Base-by-base conservation (phyloP, 164 flowering plant genomes). In the Vitis labrusca region DNA sequence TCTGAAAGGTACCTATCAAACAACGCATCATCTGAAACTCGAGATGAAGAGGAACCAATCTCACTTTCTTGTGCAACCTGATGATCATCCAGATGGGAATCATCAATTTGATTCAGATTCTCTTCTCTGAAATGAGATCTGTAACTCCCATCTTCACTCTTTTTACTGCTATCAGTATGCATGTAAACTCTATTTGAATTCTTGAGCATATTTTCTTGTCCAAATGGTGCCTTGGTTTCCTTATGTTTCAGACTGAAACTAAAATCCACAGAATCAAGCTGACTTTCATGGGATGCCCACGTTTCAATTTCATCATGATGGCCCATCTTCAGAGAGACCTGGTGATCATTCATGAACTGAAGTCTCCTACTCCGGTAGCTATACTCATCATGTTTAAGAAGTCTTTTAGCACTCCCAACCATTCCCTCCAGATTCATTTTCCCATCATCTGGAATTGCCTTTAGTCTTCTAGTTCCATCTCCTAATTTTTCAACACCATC, bases 1-100 rank as follows among this genome's bases (percentile, higher is more conserved):
- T 92, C 88, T 27, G 76, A 69, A 29, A 94, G 80, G 75, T 79
- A 84, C 69, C 69, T 76, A 71, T 83, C 83, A 69, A 92, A 89
- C 54, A 76, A 53, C 61, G 82, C 76, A 82, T 94, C 98, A 64
- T 83, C 85, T 12, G 83, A 78, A 57, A 86, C 49, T 54, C 50
- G 78, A 70, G 92, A 81, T 50, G 85, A 77, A 53, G 82, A 65
- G 10, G 81, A 67, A 63, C 68, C 76, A 61, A 68, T 61, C 27
- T 71, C 84, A 68, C 27, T 69, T 54, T 79, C 78, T 11, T 19
- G 8, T 52, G 65, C 37, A 76, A 67, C 67, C 52, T 57, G 69
- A 2, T 66, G 57, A 61, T 65, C 62, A 23, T 62, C 66, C 48
- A 72, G 32, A 66, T 57, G 50, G 30, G 56, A 32, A 63, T 64